phyloP scores from a whole-genome alignment of 306 rosid genomes.

The Cucumis cinereus region DNA sequence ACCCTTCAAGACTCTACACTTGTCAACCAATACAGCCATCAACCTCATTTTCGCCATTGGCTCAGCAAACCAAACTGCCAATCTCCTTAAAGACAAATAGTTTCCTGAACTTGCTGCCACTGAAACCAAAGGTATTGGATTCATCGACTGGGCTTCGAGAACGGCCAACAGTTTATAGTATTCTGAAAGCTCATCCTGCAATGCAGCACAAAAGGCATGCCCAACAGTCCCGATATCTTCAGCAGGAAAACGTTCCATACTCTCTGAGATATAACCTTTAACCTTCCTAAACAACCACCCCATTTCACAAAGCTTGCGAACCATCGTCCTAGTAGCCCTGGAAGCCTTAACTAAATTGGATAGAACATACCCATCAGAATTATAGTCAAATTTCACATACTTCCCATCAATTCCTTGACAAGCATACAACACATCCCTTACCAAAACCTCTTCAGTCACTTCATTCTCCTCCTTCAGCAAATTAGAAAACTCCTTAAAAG shows the following conservation, averaged over 20 bases:
- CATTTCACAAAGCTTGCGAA: constrained; percentile 69
- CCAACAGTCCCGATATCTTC: constrained; percentile 88
- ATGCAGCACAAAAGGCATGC: constrained; percentile 85
- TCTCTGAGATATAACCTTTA: constrained; percentile 43
- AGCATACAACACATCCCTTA: constrained; percentile 78
- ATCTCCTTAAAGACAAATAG: constrained; percentile 76
- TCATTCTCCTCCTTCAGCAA: constrained; percentile 70
- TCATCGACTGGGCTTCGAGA: constrained; percentile 73
- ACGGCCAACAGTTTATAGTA: constrained; percentile 85
- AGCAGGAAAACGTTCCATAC: constrained; percentile 65
- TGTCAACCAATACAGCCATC: constrained; percentile 92
- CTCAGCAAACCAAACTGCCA: constrained; percentile 87
- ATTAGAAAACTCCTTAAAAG: constrained; percentile 55
- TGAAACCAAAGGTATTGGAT: constrained; percentile 66
- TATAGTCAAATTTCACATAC: constrained; percentile 45
- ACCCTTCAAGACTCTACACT: constrained; percentile 72
- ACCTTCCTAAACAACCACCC: constrained; percentile 83
- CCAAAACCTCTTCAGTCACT: constrained; percentile 65
- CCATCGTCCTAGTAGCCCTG: constrained; percentile 48
- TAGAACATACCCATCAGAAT: constrained; percentile 36
- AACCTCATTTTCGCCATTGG: constrained; percentile 87
- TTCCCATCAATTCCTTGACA: constrained; percentile 91
- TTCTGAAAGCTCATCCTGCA: constrained; percentile 86
- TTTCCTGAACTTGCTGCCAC: constrained; percentile 49
- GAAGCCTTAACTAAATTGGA: constrained; percentile 49